Base-by-base conservation (phyloP, 768 basidiomycete species). In the Mycena vulgaris region DNA sequence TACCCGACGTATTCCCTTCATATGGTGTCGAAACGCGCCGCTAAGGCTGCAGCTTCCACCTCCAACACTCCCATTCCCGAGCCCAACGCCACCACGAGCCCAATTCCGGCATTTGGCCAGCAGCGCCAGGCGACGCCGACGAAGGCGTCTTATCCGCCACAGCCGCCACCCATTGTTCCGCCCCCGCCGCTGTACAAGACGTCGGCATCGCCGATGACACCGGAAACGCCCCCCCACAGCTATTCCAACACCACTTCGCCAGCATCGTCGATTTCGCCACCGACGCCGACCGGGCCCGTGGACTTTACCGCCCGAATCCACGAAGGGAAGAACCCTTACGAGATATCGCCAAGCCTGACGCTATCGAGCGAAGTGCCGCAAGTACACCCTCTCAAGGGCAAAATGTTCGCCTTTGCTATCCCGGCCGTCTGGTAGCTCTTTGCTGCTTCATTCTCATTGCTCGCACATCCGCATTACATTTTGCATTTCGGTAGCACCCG, bases 1-100 rank as follows among this genome's bases (percentile, higher is more conserved):
- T 94, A 91, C 63, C 92, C 92, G 0, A 87, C 89, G 0, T 92
- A 93, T 68, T 85, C 88, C 0, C 83, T 92, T 0, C 84, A 88
- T 0, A 86, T 90, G 74, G 89, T 89, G 0, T 91, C 90, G 68
- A 90, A 89, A 77, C 86, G 89, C 30, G 89, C 89, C 0, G 85
- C 86, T 10, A 82, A 81, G 66, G 85, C 84, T 23, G 83, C 83
- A 11, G 78, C 79, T 0, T 83, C 84, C 0, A 75, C 81, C 3
- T 77, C 85, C 0, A 79, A 81, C 14, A 84, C 84, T 0, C 83
- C 86, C 9, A 77, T 84, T 51, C 82, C 85, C 25, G 83, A 84
- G 69, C 83, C 85, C 21, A 80, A 80, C 35, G 78, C 81, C 30
- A 83, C 86, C 0, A 84, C 85, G 1, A 86, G 84, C 63, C 85